These are phyloP conservation scores for Acephala macrosclerotiorum DNA, from an alignment of 2,329 filamentous ascomycete species.

Conservation along the genomic window DNA sequence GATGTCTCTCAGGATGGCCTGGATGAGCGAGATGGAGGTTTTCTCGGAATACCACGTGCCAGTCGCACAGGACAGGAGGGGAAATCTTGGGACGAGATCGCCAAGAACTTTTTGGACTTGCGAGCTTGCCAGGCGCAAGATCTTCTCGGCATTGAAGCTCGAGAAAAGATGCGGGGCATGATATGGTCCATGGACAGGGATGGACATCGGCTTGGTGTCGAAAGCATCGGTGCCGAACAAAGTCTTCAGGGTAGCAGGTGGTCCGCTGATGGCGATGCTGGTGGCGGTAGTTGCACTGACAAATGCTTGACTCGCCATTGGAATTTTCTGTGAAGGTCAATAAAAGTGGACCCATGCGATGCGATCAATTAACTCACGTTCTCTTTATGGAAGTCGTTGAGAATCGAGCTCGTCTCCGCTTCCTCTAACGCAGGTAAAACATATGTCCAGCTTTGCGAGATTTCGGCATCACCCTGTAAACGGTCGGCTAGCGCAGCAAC, in stretches of 20 bases:
- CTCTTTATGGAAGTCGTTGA: constrained; percentile 64
- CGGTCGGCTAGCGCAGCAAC: constrained; percentile 30
- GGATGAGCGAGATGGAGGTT: constrained; percentile 27
- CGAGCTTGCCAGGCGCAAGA: constrained; percentile 54
- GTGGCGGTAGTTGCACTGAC: constrained; percentile 59
- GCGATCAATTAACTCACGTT: constrained; percentile 49
- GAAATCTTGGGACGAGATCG: constrained; percentile 53
- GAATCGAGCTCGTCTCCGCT: constrained; percentile 55
- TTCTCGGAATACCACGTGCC: constrained; percentile 30
- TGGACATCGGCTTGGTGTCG: constrained; percentile 52
- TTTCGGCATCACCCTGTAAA: constrained; percentile 43
- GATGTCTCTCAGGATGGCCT: constrained; percentile 52
- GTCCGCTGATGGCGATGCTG: constrained; percentile 61
- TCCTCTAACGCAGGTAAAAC: constrained; percentile 66
- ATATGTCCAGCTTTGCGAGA: constrained; percentile 70
- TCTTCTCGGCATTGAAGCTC: constrained; percentile 51
- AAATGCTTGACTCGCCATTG: constrained; percentile 57
- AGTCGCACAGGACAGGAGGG: constrained; percentile 57
- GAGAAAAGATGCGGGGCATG: constrained; percentile 62
- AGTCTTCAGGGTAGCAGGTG: constrained; percentile 55
- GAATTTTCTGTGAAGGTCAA: constrained; percentile 40
- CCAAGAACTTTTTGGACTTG: constrained; percentile 49
- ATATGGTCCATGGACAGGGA: constrained; percentile 64
- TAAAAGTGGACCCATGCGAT: constrained; percentile 11
- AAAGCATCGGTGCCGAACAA: constrained; percentile 52